A percentile compares a stretch with the other conserved stretches of the same genome.
phyloP scores from a whole-genome alignment of 1,139 yeast genomes.

The Protomyces inundatus region DNA sequence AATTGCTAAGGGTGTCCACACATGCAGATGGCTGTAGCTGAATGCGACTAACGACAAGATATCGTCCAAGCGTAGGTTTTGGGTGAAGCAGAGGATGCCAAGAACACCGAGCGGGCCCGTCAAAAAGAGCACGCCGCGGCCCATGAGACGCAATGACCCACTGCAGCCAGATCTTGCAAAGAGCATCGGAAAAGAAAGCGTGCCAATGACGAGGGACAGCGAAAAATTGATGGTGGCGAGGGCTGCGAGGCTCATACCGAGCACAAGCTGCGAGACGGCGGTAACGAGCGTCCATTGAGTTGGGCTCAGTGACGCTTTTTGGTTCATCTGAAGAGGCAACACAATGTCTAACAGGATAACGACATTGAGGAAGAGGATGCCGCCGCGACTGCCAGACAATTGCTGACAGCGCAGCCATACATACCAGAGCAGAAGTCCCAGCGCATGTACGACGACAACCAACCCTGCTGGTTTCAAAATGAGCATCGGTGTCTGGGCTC shows the following conservation, averaged over 20 bases:
- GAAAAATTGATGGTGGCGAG: constrained; percentile 79
- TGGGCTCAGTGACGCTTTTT: constrained; percentile 15
- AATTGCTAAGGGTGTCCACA: constrained; percentile 22
- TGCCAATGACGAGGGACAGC: constrained; percentile 64
- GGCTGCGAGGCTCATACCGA: constrained; percentile 67
- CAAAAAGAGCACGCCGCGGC: constrained; percentile 4
- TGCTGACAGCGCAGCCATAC: constrained; percentile 6
- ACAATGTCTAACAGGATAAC: constrained; percentile 7
- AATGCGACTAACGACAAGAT: constrained; percentile 8
- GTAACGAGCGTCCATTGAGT: constrained; percentile 17
- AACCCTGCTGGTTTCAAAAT: constrained; percentile 6
- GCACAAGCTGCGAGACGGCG: constrained; percentile 19
- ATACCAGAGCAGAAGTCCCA: constrained; percentile 24
- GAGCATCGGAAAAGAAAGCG: constrained; percentile 65
- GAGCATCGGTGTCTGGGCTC: background rate
- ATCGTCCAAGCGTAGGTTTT: background rate
- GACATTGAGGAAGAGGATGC: background rate
- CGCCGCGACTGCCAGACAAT: background rate
- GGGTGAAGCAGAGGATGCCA: background rate
- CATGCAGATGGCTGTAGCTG: constrained; percentile 14
- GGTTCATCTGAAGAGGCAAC: constrained; percentile 8
- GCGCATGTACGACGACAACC: constrained; percentile 1
- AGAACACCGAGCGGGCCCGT: constrained; percentile 14
- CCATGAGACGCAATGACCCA: background rate
- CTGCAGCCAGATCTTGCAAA: constrained; percentile 48